Conservation (phyloP, 2,329 filamentous ascomycete genomes). For the Esteya vermicola region DNA sequence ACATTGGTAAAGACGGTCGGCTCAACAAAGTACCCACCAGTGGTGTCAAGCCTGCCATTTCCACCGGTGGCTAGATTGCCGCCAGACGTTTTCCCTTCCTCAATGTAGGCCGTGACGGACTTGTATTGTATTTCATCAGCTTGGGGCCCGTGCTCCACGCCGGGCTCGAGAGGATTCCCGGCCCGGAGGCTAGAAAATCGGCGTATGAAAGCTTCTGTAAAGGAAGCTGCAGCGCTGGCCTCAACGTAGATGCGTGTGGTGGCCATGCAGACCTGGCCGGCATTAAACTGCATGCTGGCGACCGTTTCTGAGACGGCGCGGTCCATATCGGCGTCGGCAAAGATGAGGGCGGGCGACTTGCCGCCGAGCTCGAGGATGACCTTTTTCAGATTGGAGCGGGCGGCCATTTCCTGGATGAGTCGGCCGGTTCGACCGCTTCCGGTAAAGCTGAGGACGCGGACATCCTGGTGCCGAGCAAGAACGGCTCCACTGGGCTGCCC, state of each 20-base stretch:
- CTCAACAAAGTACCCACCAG: conserved; percentile 21
- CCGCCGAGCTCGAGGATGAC: conserved; percentile 46
- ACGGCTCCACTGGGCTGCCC: conserved; percentile 21
- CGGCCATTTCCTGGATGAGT: conserved; percentile 46
- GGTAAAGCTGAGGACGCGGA: conserved; percentile 51
- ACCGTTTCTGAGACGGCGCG: conserved; percentile 36
- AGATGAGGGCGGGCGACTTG: conserved; percentile 45
- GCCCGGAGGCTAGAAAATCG: conserved; percentile 23
- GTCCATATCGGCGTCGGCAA: conserved; percentile 42
- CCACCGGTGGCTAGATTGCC: conserved; percentile 15
- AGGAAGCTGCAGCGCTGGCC: conserved; percentile 17
- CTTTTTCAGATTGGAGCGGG: conserved; percentile 45
- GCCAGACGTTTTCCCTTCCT: conserved; percentile 17
- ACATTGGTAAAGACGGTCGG: conserved; percentile 24
- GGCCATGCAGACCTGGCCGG: conserved; percentile 34
- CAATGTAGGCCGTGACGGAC: conserved; percentile 22
- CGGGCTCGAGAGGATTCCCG: conserved; percentile 19
- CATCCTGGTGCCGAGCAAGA: conserved; percentile 13
- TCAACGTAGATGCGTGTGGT: conserved; percentile 32
- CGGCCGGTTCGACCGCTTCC: conserved; percentile 44
- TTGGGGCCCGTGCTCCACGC: conserved; percentile 26
- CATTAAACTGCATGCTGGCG: conserved; percentile 23
- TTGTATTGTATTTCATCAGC: conserved; percentile 28
- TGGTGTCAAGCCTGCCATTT: conserved; percentile 7
- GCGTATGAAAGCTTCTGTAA: conserved; percentile 25